These are phyloP conservation scores for Pinus albicaulis DNA, from an alignment of 75 land plant genomes.

Conservation along the genomic window DNA sequence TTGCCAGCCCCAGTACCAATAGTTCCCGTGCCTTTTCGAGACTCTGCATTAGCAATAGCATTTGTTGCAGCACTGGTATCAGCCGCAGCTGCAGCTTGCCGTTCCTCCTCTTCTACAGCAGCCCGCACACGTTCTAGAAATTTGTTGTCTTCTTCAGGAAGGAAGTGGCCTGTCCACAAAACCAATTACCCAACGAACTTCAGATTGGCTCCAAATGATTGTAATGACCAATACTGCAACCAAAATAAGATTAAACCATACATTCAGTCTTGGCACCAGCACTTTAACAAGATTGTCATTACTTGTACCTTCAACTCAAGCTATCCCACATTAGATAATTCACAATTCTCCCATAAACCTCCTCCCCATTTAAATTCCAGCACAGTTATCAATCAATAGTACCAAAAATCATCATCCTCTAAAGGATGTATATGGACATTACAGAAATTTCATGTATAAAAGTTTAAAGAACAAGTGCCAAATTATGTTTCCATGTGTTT, in stretches of 20 bases:
- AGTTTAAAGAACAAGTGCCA: not conserved
- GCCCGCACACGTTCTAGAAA: constrained; percentile 91
- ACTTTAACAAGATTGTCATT: not conserved
- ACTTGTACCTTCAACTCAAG: not conserved
- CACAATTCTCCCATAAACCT: no score
- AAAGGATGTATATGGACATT: not conserved
- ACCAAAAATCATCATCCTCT: not conserved
- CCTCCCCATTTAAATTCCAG: no score
- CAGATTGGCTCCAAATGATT: not conserved
- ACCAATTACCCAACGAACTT: not conserved
- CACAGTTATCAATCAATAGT: not conserved
- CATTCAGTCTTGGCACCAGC: not conserved
- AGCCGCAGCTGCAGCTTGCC: constrained; percentile 87
- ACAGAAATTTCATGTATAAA: not conserved
- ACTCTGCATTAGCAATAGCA: constrained; percentile 90
- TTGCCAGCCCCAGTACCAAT: not conserved
- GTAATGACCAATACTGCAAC: not conserved
- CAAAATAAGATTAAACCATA: not conserved
- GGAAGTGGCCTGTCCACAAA: constrained; percentile 75
- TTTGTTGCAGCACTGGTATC: constrained; percentile 82
- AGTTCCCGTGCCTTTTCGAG: constrained; percentile 39
- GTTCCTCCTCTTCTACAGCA: constrained; percentile 98
- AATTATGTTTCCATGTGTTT: not conserved
- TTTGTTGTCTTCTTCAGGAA: constrained; percentile 97
- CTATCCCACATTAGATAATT: not conserved